Evolutionary conservation across 331 rosid species (phyloP).

Genomic region (Cydonia oblonga): DNA sequence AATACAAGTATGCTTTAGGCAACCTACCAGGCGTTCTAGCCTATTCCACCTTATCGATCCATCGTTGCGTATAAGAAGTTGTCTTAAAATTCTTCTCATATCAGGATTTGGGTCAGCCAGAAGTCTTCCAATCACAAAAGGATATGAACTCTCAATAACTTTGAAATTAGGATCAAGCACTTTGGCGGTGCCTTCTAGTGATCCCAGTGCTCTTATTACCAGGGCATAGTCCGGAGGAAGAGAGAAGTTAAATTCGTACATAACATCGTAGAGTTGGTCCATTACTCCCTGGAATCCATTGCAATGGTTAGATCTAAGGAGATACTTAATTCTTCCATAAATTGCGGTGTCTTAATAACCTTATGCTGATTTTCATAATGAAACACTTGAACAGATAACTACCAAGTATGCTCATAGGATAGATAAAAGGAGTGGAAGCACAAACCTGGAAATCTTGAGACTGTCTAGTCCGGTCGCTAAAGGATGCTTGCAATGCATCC

Average conservation of each 20-base stretch:
- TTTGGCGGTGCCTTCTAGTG: slow-evolving; percentile 96
- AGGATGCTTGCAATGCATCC: slow-evolving; percentile 58
- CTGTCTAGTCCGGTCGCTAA: slow-evolving; percentile 36
- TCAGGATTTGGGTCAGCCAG: slow-evolving; percentile 90
- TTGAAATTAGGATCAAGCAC: slow-evolving; percentile 83
- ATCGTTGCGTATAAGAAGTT: slow-evolving; percentile 69
- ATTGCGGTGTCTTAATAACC: background rate
- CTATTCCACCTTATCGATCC: slow-evolving; percentile 97
- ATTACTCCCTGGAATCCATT: slow-evolving; percentile 77
- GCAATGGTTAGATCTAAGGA: background rate
- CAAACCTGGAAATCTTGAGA: slow-evolving; percentile 93
- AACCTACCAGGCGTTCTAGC: slow-evolving; percentile 75
- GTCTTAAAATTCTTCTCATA: slow-evolving; percentile 92
- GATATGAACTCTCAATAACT: slow-evolving; percentile 88
- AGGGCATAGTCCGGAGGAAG: slow-evolving; percentile 99
- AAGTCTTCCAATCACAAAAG: slow-evolving; percentile 89
- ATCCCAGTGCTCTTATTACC: slow-evolving; percentile 87
- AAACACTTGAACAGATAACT: background rate
- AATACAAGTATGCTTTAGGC: background rate
- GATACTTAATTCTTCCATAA: background rate
- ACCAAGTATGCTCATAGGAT: slow-evolving; percentile 3
- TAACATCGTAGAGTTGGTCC: slow-evolving; percentile 67
- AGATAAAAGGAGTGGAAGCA: background rate
- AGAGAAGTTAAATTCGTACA: slow-evolving; percentile 82
- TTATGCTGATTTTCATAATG: background rate